Percentiles rank a stretch among this genome's conserved stretches.
These are phyloP conservation scores for Claviceps digitariae DNA, from an alignment of 2,329 filamentous ascomycete species.

Conservation along the genomic window DNA sequence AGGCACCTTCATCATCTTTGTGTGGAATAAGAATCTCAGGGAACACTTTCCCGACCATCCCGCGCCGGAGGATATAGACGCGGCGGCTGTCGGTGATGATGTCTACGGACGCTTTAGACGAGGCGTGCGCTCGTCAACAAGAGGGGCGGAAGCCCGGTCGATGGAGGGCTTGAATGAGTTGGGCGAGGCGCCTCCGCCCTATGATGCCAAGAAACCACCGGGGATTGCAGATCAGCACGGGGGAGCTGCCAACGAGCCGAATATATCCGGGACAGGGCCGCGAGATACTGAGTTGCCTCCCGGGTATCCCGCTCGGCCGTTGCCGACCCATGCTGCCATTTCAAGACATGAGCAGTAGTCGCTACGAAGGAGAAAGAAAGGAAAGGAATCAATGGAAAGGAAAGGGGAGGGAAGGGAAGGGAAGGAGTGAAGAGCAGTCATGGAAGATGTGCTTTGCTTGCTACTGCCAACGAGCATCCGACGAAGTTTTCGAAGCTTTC, in stretches of 20 bases:
- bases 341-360: slow-evolving; percentile 5
- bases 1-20: too few species aligned
- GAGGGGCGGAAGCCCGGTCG: slow-evolving; percentile 10
- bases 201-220: slow-evolving; percentile 25
- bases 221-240: not conserved
- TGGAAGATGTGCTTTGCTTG: not conserved
- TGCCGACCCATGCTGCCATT: slow-evolving; percentile 10
- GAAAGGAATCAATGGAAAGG: not conserved
- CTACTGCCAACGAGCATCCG: not conserved
- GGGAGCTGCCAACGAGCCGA: not conserved
- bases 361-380: too few species aligned
- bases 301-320: slow-evolving; percentile 15
- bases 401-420: too few species aligned
- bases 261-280: slow-evolving; percentile 8
- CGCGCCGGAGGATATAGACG: not conserved
- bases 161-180: slow-evolving; percentile 49
- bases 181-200: slow-evolving; percentile 53
- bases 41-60: too few species aligned
- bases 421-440: not conserved
- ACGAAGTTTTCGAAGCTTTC: not conserved
- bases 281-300: slow-evolving; percentile 15
- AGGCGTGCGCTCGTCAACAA: not conserved
- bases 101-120: not conserved
- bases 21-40: too few species aligned
- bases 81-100: not conserved